These are phyloP conservation scores for Agastache rugosa DNA, from an alignment of 257 asterid genomes.

Conservation along the genomic window DNA sequence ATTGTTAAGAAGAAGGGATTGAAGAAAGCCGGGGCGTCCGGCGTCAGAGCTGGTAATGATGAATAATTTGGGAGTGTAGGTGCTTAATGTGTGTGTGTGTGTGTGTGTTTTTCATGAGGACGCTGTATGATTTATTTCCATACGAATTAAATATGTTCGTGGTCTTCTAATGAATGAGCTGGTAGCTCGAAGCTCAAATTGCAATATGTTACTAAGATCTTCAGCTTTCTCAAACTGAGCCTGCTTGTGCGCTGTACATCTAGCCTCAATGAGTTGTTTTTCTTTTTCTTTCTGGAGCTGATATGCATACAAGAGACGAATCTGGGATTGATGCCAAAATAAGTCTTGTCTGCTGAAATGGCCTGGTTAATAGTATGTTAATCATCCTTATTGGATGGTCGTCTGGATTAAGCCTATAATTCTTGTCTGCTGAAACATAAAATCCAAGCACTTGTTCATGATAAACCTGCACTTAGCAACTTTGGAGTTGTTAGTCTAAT, in stretches of 20 bases:
- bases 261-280: neutral
- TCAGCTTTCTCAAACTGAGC: constrained; percentile 31
- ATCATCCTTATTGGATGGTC: neutral
- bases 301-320: neutral
- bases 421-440: constrained; percentile 13
- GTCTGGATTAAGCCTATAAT: too few species aligned
- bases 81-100: constrained; percentile 26
- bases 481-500: too few species aligned
- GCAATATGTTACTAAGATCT: constrained; percentile 13
- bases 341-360: constrained; percentile 6
- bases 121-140: constrained; percentile 17
- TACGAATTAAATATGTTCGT: neutral
- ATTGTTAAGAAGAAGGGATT: constrained; percentile 88
- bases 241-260: neutral
- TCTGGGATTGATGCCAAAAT: constrained; percentile 9
- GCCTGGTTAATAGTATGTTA: constrained; percentile 9
- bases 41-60: constrained; percentile 75
- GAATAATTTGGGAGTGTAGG: constrained; percentile 22
- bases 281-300: neutral
- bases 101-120: neutral
- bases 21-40: constrained; percentile 83
- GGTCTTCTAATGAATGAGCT: neutral
- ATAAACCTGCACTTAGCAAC: too few species aligned
- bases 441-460: constrained; percentile 6
- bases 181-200: constrained; percentile 10